Percentiles rank a stretch among this genome's conserved stretches.
Conservation (phyloP, 1,284 basidiomycete species). For the Apiotrichum mycotoxinovorans region DNA sequence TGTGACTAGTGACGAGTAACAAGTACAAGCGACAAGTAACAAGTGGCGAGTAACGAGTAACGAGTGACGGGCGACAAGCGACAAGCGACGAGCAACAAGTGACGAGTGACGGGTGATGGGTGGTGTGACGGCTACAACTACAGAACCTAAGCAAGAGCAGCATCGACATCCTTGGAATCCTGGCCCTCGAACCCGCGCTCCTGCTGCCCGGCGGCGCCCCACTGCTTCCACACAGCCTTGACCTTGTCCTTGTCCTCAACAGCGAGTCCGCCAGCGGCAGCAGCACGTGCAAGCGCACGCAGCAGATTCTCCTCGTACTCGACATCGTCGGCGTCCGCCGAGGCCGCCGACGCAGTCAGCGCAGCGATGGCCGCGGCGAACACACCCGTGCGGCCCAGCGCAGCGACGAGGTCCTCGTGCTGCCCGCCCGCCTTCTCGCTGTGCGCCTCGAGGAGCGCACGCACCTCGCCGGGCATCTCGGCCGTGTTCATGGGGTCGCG, state of each 20-base stretch:
- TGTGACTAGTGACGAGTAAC: no score
- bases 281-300: slow-evolving; percentile 54
- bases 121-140: background rate
- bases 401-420: slow-evolving; percentile 32
- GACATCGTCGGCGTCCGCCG: slow-evolving; percentile 62
- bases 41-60: no score
- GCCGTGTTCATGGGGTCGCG: slow-evolving; percentile 52
- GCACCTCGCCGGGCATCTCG: slow-evolving; percentile 44
- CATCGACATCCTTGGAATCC: slow-evolving; percentile 28
- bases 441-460: slow-evolving; percentile 30
- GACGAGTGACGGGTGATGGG: background rate
- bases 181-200: slow-evolving; percentile 39
- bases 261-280: slow-evolving; percentile 37
- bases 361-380: slow-evolving; percentile 21
- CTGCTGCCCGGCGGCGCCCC: slow-evolving; percentile 31
- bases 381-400: slow-evolving; percentile 22
- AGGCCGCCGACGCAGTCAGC: slow-evolving; percentile 60
- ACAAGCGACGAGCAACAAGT: no score
- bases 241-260: slow-evolving; percentile 41
- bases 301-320: slow-evolving; percentile 80
- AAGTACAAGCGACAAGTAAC: no score
- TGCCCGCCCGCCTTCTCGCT: slow-evolving; percentile 15
- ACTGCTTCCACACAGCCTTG: slow-evolving; percentile 31
- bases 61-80: no score
- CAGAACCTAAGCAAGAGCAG: background rate